Conservation (phyloP, 1,284 basidiomycete genomes). For the Naganishia sp. region DNA sequence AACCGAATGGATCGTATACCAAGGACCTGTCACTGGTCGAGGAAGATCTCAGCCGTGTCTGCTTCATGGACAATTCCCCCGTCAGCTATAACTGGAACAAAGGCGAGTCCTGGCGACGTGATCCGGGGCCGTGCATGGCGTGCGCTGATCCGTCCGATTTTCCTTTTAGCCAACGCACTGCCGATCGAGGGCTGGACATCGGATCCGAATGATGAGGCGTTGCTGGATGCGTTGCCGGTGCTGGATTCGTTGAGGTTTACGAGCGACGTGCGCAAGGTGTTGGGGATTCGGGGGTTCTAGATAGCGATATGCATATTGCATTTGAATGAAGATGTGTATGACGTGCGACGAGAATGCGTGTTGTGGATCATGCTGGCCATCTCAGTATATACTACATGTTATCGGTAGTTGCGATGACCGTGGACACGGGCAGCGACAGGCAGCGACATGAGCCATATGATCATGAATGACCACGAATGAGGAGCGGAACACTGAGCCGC, state of each 20-base stretch:
- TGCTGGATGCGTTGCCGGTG: conserved; percentile 91
- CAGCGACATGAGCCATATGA: too few relatives aligned
- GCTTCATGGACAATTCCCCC: conserved; percentile 95
- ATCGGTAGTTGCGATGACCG: too few relatives aligned
- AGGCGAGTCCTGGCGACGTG: conserved; percentile 60
- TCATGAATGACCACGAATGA: too few relatives aligned
- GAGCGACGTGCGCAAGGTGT: conserved; percentile 86
- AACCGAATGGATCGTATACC: conserved; percentile 88
- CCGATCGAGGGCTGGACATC: conserved; percentile 99
- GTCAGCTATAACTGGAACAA: conserved; percentile 89
- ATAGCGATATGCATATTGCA: too few relatives aligned
- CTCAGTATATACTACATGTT: too few relatives aligned
- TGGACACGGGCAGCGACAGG: too few relatives aligned
- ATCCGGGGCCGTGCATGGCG: background rate
- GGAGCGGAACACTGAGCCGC: too few relatives aligned
- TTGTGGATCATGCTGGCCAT: background rate
- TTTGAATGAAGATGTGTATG: too few relatives aligned
- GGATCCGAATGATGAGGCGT: conserved; percentile 93
- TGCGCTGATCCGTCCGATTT: conserved; percentile 4
- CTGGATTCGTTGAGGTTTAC: conserved; percentile 95
- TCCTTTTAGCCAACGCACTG: conserved; percentile 81
- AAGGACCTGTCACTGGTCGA: conserved; percentile 90
- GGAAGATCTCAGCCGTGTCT: conserved; percentile 82
- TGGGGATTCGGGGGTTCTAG: conserved; percentile 66
- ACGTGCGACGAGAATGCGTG: too few relatives aligned